These are phyloP conservation scores for Melanomma pulvis-pyrius DNA, from an alignment of 495 filamentous ascomycete genomes.

Conservation along the genomic window DNA sequence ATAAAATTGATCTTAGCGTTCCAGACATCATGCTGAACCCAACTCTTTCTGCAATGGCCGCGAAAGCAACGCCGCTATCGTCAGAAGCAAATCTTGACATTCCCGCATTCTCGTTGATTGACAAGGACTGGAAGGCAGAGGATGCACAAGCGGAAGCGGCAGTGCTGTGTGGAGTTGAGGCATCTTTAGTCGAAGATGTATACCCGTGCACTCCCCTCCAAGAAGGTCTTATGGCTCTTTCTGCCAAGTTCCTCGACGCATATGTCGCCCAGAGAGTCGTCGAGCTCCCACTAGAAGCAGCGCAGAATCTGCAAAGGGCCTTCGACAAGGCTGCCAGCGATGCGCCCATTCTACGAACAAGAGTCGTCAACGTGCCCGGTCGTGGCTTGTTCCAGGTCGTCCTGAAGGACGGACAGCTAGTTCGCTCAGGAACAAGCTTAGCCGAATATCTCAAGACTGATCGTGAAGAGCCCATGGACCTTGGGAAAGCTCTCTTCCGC, in stretches of 20 bases:
- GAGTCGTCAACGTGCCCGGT: slow-evolving; percentile 59
- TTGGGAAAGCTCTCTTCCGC: slow-evolving; percentile 58
- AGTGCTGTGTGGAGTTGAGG: slow-evolving; percentile 11
- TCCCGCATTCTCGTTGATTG: slow-evolving; percentile 33
- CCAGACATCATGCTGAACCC: slow-evolving; percentile 56
- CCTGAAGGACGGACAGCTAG: slow-evolving; percentile 51
- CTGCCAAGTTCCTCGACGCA: slow-evolving; percentile 31
- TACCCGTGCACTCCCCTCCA: slow-evolving; percentile 34
- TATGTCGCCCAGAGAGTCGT: slow-evolving; percentile 37
- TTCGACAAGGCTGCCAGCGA: slow-evolving; percentile 53
- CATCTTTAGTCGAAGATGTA: slow-evolving; percentile 17
- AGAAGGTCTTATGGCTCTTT: slow-evolving; percentile 37
- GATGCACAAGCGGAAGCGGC: slow-evolving; percentile 17
- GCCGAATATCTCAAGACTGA: slow-evolving; percentile 52
- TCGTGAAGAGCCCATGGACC: slow-evolving; percentile 53
- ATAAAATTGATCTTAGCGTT: slow-evolving; percentile 47
- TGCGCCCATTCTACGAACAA: slow-evolving; percentile 61
- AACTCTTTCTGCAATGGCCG: slow-evolving; percentile 53
- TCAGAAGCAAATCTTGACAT: background rate
- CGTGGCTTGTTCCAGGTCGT: slow-evolving; percentile 62
- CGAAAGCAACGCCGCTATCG: slow-evolving; percentile 13
- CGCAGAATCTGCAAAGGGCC: slow-evolving; percentile 39
- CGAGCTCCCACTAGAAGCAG: slow-evolving; percentile 10
- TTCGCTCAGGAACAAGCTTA: slow-evolving; percentile 50
- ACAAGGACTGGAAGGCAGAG: slow-evolving; percentile 16